Percentiles rank a stretch among this genome's conserved stretches.
These are phyloP conservation scores for Phellopilus nigrolimitatus DNA, from an alignment of 1,284 basidiomycete species.

Conservation along the genomic window DNA sequence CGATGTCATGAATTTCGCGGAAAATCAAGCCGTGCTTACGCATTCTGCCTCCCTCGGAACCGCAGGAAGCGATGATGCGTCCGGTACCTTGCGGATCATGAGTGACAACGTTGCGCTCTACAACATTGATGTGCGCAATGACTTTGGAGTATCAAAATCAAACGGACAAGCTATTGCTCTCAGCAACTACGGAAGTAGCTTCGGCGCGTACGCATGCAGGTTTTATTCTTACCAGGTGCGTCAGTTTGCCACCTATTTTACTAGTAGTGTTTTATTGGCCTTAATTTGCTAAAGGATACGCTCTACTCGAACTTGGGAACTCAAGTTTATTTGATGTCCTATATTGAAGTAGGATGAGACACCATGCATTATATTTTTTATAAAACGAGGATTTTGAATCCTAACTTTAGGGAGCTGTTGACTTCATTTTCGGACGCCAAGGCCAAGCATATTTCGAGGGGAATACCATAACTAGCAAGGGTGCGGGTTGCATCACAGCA, in stretches of 20 bases:
- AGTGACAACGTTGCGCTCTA: constrained; percentile 49
- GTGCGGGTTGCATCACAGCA: constrained; percentile 46
- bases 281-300: too few relatives aligned
- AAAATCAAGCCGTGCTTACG: constrained; percentile 30
- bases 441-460: constrained; percentile 42
- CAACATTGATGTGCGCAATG: constrained; percentile 53
- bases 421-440: constrained; percentile 48
- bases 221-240: constrained; percentile 50
- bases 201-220: constrained; percentile 48
- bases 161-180: constrained; percentile 50
- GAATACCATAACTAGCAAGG: constrained; percentile 38
- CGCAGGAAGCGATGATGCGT: constrained; percentile 49
- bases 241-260: not conserved
- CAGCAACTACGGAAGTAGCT: constrained; percentile 46
- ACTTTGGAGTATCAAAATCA: constrained; percentile 34
- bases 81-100: constrained; percentile 50
- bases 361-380: constrained; percentile 4
- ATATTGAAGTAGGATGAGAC: constrained; percentile 37
- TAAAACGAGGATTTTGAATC: constrained; percentile 27
- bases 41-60: constrained; percentile 30
- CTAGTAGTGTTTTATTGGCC: not conserved
- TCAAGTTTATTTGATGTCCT: constrained; percentile 43
- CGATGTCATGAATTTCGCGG: constrained; percentile 31
- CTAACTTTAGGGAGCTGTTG: constrained; percentile 42
- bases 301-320: constrained; percentile 42